These are phyloP conservation scores for Casuarina equisetifolia DNA, from an alignment of 306 rosid species.

Conservation along the genomic window DNA sequence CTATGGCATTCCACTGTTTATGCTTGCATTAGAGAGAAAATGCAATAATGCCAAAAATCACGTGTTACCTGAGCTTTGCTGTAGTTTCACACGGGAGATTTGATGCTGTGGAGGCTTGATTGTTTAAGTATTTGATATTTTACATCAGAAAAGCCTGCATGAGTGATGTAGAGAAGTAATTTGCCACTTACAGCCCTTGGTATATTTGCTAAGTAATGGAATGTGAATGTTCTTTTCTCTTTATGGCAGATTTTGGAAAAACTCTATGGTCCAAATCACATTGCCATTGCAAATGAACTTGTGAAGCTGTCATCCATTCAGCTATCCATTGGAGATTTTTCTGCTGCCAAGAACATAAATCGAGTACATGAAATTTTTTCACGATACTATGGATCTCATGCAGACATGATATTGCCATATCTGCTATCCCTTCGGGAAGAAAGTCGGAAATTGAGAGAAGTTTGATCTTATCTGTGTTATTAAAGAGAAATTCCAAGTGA, in stretches of 20 bases:
- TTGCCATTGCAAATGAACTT: slow-evolving; percentile 82
- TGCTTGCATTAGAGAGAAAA: too few relatives aligned
- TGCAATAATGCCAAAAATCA: too few relatives aligned
- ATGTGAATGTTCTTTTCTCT: slow-evolving; percentile 11
- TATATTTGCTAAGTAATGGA: slow-evolving; percentile 1
- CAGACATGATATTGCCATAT: slow-evolving; percentile 59
- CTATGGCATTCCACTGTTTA: too few relatives aligned
- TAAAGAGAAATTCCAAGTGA: neutral
- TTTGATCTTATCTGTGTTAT: neutral
- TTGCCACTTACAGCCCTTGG: neutral
- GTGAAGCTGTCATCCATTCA: slow-evolving; percentile 80
- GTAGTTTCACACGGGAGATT: neutral
- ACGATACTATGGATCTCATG: slow-evolving; percentile 65
- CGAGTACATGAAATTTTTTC: slow-evolving; percentile 56
- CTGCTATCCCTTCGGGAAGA: slow-evolving; percentile 43
- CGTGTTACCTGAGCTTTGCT: neutral
- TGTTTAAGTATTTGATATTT: neutral
- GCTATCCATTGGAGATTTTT: slow-evolving; percentile 51
- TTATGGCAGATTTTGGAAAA: slow-evolving; percentile 72
- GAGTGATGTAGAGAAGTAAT: slow-evolving; percentile 11
- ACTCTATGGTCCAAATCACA: slow-evolving; percentile 66
- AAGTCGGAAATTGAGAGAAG: slow-evolving; percentile 24
- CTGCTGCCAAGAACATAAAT: slow-evolving; percentile 44
- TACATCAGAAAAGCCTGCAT: neutral
- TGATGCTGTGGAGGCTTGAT: neutral